Percentiles rank a stretch among this genome's conserved stretches.
Conservation (phyloP, 2,329 filamentous ascomycete genomes). For the Ascosphaera pollenicola region DNA sequence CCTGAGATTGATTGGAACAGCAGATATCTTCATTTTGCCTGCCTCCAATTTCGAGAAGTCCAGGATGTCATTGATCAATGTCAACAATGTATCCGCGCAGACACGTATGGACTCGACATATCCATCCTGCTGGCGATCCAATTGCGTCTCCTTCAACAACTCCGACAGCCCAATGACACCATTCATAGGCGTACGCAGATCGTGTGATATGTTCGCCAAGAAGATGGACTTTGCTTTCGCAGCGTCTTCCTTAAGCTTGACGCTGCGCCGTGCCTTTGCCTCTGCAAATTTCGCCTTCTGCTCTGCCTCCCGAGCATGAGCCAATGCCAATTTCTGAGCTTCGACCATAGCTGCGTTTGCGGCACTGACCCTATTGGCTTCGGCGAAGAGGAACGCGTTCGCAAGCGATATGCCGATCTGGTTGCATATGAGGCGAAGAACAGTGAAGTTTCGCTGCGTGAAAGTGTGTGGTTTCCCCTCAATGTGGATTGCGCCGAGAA, state of each 20-base stretch:
- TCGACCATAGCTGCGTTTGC: slow-evolving; percentile 44
- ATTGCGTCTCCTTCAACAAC: slow-evolving; percentile 32
- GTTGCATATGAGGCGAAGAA: slow-evolving; percentile 35
- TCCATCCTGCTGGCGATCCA: slow-evolving; percentile 36
- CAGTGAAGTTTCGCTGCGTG: slow-evolving; percentile 33
- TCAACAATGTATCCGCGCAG: slow-evolving; percentile 54
- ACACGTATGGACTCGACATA: slow-evolving; percentile 42
- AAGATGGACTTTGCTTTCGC: slow-evolving; percentile 71
- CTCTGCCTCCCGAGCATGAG: slow-evolving; percentile 38
- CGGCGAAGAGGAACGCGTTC: slow-evolving; percentile 39
- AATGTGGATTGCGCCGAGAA: slow-evolving; percentile 39
- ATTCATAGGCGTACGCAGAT: slow-evolving; percentile 86
- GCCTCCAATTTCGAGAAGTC: slow-evolving; percentile 79
- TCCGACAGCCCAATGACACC: slow-evolving; percentile 66
- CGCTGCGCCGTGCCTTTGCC: slow-evolving; percentile 40
- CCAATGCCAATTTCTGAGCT: slow-evolving; percentile 39
- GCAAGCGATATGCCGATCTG: slow-evolving; percentile 42
- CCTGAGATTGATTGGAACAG: slow-evolving; percentile 57
- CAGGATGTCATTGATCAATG: slow-evolving; percentile 77
- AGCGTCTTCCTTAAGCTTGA: slow-evolving; percentile 44
- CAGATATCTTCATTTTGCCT: slow-evolving; percentile 70
- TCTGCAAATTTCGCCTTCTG: slow-evolving; percentile 43
- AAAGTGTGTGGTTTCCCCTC: slow-evolving; percentile 42
- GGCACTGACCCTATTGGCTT: slow-evolving; percentile 38
- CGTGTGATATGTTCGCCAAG: slow-evolving; percentile 76